Conservation (phyloP, 192 early-diverging fungal species). For the Geosiphon pyriformis region DNA sequence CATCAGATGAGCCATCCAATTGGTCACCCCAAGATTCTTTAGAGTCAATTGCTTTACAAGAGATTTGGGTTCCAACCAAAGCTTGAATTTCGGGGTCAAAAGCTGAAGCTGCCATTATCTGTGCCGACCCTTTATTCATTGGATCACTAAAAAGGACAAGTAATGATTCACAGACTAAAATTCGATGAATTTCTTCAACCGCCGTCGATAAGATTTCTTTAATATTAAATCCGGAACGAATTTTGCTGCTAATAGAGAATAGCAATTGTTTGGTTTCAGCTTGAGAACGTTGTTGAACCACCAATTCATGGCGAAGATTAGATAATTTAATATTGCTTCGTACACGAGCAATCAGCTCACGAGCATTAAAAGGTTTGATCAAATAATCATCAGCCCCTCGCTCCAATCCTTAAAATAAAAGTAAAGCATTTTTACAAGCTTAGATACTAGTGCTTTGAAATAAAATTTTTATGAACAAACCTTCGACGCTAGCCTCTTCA, state of each 20-base stretch:
- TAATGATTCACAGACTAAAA: slow-evolving; percentile 33
- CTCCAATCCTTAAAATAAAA: slow-evolving; percentile 36
- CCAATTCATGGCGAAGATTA: slow-evolving; percentile 37
- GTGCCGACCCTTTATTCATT: neutral
- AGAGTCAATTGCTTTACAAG: neutral
- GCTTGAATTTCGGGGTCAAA: neutral
- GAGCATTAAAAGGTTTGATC: slow-evolving; percentile 40
- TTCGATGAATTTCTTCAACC: slow-evolving; percentile 32
- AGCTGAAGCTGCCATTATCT: neutral
- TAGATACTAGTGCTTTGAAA: neutral
- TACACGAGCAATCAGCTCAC: slow-evolving; percentile 53
- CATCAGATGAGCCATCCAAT: neutral
- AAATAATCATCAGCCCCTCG: slow-evolving; percentile 58
- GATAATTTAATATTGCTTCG: slow-evolving; percentile 46
- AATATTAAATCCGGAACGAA: slow-evolving; percentile 32
- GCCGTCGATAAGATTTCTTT: slow-evolving; percentile 30
- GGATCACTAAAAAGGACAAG: slow-evolving; percentile 25
- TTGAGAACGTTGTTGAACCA: slow-evolving; percentile 32
- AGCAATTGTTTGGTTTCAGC: slow-evolving; percentile 40
- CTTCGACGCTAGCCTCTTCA: slow-evolving; percentile 46
- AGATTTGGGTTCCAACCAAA: neutral
- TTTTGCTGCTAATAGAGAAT: slow-evolving; percentile 32
- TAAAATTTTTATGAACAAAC: neutral
- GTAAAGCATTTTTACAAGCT: too few relatives aligned
- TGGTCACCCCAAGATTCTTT: too few relatives aligned